phyloP scores from a whole-genome alignment of 129 eudicot species.

The Mikania micrantha region DNA sequence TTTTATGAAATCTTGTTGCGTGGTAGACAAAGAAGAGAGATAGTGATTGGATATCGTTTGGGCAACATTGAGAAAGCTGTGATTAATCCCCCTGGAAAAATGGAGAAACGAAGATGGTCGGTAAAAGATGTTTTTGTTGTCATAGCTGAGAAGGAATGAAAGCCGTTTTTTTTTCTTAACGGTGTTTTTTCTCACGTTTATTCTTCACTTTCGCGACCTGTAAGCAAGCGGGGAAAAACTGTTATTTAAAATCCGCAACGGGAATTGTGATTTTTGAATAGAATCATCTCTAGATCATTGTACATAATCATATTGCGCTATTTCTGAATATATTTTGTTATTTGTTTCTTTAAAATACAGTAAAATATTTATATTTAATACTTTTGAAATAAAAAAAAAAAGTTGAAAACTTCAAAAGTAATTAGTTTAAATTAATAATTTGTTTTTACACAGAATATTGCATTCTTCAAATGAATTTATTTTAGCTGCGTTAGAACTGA shows the following conservation, averaged over 20 bases:
- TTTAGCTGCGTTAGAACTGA: too few relatives aligned
- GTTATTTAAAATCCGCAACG: too few relatives aligned
- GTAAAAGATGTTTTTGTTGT: slow-evolving; percentile 66
- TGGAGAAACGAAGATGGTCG: slow-evolving; percentile 60
- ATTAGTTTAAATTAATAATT: too few relatives aligned
- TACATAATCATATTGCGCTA: background rate
- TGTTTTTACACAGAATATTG: too few relatives aligned
- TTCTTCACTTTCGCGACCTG: background rate
- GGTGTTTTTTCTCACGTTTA: too few relatives aligned
- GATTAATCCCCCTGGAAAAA: slow-evolving; percentile 59
- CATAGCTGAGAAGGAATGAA: slow-evolving; percentile 80
- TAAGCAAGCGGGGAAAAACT: too few relatives aligned
- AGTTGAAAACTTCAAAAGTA: too few relatives aligned
- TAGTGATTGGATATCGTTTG: slow-evolving; percentile 61
- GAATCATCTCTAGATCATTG: background rate
- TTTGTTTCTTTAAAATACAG: background rate
- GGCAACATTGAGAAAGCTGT: slow-evolving; percentile 64
- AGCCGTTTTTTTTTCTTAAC: background rate
- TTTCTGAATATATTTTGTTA: background rate
- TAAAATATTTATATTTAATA: background rate
- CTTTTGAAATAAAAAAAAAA: background rate
- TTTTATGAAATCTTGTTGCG: slow-evolving; percentile 67
- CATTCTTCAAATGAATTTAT: too few relatives aligned
- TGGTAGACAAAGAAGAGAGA: slow-evolving; percentile 73
- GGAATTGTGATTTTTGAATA: background rate